A percentile compares a stretch with the other conserved stretches of the same genome.
These are phyloP conservation scores for Zymoseptoria pseudotritici DNA, from an alignment of 2,329 filamentous ascomycete species.

Conservation along the genomic window DNA sequence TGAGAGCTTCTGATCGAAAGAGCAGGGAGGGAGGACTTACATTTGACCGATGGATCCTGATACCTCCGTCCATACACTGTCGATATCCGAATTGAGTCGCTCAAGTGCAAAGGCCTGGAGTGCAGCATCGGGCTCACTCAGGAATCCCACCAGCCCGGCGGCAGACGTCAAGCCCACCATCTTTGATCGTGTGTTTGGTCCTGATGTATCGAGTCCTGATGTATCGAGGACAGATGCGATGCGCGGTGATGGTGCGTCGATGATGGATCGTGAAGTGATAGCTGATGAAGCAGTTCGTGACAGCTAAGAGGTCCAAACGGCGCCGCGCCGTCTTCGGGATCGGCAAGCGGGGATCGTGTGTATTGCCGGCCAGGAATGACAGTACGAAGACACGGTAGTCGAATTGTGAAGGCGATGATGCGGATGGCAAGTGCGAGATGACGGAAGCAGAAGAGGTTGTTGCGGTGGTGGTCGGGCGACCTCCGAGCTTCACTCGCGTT, in stretches of 20 bases:
- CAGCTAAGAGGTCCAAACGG: constrained; percentile 5
- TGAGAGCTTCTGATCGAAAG: background rate
- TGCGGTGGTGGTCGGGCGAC: background rate
- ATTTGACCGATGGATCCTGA: constrained; percentile 88
- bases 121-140: constrained; percentile 88
- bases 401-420: background rate
- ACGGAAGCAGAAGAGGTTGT: background rate
- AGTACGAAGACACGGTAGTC: background rate
- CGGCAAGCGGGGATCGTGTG: background rate
- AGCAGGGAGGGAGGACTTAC: constrained; percentile 48
- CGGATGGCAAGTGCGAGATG: background rate
- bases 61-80: constrained; percentile 96
- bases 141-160: constrained; percentile 87
- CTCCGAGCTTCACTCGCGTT: background rate
- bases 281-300: constrained; percentile 5
- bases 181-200: constrained; percentile 3
- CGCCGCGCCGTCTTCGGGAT: background rate
- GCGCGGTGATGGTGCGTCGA: constrained; percentile 6
- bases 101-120: constrained; percentile 92
- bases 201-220: constrained; percentile 1
- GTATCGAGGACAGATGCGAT: background rate
- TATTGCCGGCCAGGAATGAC: constrained; percentile 1
- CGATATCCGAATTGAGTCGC: constrained; percentile 91
- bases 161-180: constrained; percentile 96
- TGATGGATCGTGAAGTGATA: constrained; percentile 7